phyloP scores from a whole-genome alignment of 176 grass and related monocot species.

The Pontederia crassipes region DNA sequence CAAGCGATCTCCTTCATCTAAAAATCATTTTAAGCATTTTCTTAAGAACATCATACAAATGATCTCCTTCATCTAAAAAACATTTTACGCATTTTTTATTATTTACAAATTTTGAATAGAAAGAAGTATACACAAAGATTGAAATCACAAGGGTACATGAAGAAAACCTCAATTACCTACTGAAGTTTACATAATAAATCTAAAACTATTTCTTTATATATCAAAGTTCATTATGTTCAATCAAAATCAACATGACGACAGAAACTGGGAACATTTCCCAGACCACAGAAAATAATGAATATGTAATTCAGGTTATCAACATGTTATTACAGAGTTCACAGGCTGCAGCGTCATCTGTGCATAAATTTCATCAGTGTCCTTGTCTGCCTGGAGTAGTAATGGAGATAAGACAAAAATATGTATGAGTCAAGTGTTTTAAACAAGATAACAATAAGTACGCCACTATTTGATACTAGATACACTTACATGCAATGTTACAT shows the following conservation, averaged over 20 bases:
- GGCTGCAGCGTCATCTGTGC: slow-evolving; percentile 96
- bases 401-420: neutral
- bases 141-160: too few species aligned
- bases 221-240: too few species aligned
- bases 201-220: too few species aligned
- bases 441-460: neutral
- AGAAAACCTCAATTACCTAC: too few species aligned
- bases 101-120: too few species aligned
- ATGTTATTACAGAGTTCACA: slow-evolving; percentile 58
- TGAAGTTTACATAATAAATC: too few species aligned
- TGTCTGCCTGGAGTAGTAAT: slow-evolving; percentile 52
- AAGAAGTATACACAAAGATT: too few species aligned
- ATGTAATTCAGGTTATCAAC: neutral
- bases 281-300: neutral
- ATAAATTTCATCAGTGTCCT: slow-evolving; percentile 96
- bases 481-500: slow-evolving; percentile 79
- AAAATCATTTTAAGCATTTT: too few species aligned
- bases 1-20: too few species aligned
- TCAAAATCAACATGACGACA: neutral
- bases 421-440: neutral
- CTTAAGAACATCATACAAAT: too few species aligned
- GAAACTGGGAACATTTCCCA: neutral
- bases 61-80: too few species aligned
- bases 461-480: neutral
- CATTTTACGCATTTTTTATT: too few species aligned